Evolutionary conservation across 2,329 filamentous ascomycete genomes (phyloP).

Genomic region (Penicillium sp.): DNA sequence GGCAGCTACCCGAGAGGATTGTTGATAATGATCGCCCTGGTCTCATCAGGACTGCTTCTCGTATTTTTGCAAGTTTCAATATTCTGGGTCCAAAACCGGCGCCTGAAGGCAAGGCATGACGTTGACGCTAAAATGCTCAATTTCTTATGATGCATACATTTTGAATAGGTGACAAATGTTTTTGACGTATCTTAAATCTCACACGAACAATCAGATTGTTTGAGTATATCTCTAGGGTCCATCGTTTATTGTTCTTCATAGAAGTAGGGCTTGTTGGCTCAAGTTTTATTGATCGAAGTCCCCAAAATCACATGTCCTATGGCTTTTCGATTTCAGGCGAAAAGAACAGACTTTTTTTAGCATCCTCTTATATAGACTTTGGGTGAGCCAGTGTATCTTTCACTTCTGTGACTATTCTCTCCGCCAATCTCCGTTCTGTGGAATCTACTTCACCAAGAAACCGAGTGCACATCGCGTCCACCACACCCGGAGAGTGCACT

Average conservation of each 20-base stretch:
- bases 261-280: too few species aligned
- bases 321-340: neutral
- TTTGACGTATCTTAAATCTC: too few species aligned
- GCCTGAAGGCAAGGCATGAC: neutral
- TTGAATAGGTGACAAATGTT: neutral
- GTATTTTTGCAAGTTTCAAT: slow-evolving; percentile 37
- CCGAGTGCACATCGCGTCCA: neutral
- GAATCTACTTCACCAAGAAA: neutral
- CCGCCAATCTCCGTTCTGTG: neutral
- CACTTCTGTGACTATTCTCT: neutral
- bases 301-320: neutral
- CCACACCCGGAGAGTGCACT: neutral
- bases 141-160: neutral
- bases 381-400: neutral
- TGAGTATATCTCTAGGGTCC: too few species aligned
- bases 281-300: neutral
- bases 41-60: slow-evolving; percentile 43
- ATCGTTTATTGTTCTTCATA: too few species aligned
- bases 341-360: too few species aligned
- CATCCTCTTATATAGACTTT: neutral
- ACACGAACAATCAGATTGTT: too few species aligned
- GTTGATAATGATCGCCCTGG: slow-evolving; percentile 49
- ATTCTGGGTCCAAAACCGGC: slow-evolving; percentile 2
- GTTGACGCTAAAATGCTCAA: neutral
- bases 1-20: slow-evolving; percentile 47